These are phyloP conservation scores for Gryganskiella cystojenkinii DNA, from an alignment of 192 early-diverging fungal species.

Conservation along the genomic window DNA sequence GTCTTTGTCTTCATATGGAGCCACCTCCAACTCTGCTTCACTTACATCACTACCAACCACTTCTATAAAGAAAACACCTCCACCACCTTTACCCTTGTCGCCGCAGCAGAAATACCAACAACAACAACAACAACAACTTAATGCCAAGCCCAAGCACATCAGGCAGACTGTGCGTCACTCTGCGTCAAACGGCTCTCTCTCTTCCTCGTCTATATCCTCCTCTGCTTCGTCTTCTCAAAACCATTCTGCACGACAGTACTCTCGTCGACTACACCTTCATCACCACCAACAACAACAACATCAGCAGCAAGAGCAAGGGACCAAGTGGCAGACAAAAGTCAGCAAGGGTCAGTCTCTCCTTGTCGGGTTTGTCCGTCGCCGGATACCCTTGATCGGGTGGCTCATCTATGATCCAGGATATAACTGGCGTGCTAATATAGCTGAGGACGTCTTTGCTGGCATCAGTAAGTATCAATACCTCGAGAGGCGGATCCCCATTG, in stretches of 20 bases:
- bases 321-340: constrained; percentile 5
- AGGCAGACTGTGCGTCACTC: neutral
- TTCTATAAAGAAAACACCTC: neutral
- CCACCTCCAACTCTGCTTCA: neutral
- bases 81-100: neutral
- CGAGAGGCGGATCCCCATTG: neutral
- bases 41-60: neutral
- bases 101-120: neutral
- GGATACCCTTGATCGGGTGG: constrained; percentile 36
- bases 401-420: constrained; percentile 37
- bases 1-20: neutral
- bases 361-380: constrained; percentile 3
- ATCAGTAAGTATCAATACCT: constrained; percentile 29
- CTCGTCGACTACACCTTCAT: neutral
- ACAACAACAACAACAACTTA: neutral
- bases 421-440: constrained; percentile 31
- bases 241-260: constrained; percentile 5
- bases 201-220: neutral
- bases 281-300: neutral
- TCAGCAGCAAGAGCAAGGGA: constrained; percentile 1
- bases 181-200: neutral
- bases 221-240: neutral
- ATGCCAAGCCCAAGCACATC: constrained; percentile 8
- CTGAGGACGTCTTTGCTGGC: constrained; percentile 45
- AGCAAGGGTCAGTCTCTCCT: neutral